phyloP scores from a whole-genome alignment of 768 basidiomycete species.

The Brasilioporus rufonigricans region DNA sequence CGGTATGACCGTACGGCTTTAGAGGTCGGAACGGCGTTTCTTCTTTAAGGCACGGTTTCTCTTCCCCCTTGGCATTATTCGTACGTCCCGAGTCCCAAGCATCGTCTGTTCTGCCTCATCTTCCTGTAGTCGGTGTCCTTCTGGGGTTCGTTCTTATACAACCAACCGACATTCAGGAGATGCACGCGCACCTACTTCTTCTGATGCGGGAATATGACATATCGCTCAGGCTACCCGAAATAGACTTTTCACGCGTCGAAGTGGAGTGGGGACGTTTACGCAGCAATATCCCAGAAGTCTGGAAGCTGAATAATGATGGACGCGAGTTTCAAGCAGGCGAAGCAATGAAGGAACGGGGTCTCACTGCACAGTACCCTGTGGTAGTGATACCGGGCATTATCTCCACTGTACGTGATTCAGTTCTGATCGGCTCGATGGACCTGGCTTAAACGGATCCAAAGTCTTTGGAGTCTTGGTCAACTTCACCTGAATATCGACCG shows the following conservation, averaged over 20 bases:
- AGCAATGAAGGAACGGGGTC: conserved; percentile 56
- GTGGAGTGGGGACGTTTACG: conserved; percentile 67
- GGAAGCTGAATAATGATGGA: conserved; percentile 79
- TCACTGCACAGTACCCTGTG: conserved; percentile 73
- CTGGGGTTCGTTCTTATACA: conserved; percentile 66
- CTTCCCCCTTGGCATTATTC: conserved; percentile 69
- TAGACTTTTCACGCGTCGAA: conserved; percentile 69
- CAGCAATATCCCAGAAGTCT: conserved; percentile 71
- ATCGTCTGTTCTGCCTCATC: conserved; percentile 1
- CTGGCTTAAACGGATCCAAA: conserved; percentile 22
- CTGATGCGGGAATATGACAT: conserved; percentile 72
- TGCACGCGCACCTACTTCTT: conserved; percentile 65
- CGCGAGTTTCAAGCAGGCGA: conserved; percentile 81
- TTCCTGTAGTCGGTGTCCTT: conserved; percentile 55
- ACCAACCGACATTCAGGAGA: conserved; percentile 61
- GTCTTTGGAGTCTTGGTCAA: conserved; percentile 94
- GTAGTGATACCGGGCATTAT: conserved; percentile 89
- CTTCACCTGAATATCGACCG: conserved; percentile 73
- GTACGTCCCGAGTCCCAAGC: conserved; percentile 36
- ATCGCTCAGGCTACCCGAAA: conserved; percentile 55
- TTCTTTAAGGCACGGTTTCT: conserved; percentile 46
- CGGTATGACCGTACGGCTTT: too few relatives aligned
- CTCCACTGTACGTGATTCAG: conserved; percentile 61
- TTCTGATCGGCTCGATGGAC: background rate
- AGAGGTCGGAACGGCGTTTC: conserved; percentile 19